Conservation (phyloP, 2,329 filamentous ascomycete species). For the Pochonia chlamydosporia region DNA sequence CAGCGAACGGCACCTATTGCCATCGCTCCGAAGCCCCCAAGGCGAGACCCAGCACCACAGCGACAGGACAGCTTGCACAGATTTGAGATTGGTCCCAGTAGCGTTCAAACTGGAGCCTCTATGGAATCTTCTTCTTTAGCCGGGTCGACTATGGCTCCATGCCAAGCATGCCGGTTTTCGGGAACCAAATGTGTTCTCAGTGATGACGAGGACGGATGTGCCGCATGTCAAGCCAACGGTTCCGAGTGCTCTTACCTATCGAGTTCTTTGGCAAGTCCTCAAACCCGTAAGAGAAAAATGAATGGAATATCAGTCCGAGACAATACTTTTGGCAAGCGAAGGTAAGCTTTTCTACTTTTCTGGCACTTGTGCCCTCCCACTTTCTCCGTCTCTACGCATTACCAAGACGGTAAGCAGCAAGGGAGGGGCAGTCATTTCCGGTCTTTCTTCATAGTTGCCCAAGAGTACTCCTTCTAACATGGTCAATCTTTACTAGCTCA, state of each 20-base stretch:
- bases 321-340: constrained; percentile 55
- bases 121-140: constrained; percentile 40
- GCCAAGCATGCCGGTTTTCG: constrained; percentile 68
- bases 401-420: neutral
- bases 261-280: constrained; percentile 46
- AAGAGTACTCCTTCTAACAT: neutral
- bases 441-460: neutral
- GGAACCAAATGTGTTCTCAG: constrained; percentile 70
- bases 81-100: constrained; percentile 44
- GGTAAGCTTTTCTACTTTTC: constrained; percentile 44
- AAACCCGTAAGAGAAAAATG: constrained; percentile 74
- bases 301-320: constrained; percentile 58
- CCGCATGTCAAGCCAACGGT: constrained; percentile 71
- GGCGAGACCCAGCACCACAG: constrained; percentile 32
- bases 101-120: constrained; percentile 47
- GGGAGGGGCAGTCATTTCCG: neutral
- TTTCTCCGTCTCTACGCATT: neutral
- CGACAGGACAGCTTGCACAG: constrained; percentile 42
- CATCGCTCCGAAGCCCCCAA: constrained; percentile 56
- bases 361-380: neutral
- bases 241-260: constrained; percentile 74
- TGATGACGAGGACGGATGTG: constrained; percentile 70
- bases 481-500: constrained; percentile 37
- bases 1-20: constrained; percentile 59
- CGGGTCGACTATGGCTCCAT: constrained; percentile 46